phyloP scores from a whole-genome alignment of 1,284 basidiomycete genomes.

The Melampsora americana region DNA sequence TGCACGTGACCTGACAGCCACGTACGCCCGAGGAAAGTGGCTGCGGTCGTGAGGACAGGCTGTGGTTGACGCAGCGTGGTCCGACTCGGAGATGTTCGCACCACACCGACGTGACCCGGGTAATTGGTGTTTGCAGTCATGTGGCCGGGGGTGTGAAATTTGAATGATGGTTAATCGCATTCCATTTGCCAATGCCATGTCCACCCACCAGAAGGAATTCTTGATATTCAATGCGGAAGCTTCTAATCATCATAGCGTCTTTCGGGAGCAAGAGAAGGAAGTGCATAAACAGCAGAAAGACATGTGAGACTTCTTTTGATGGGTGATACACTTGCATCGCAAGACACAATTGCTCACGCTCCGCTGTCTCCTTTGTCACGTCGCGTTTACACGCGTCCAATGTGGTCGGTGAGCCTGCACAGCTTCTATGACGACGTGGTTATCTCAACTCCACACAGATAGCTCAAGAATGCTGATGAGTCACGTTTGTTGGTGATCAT shows the following conservation, averaged over 20 bases:
- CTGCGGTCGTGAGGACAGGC: neutral
- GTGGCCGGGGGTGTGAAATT: neutral
- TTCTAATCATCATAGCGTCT: neutral
- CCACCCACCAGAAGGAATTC: too few species aligned
- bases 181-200: neutral
- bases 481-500: neutral
- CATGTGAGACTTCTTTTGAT: conserved; percentile 13
- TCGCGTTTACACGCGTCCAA: too few species aligned
- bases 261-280: conserved; percentile 16
- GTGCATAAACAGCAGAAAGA: conserved; percentile 29
- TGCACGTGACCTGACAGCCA: conserved; percentile 4
- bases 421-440: too few species aligned
- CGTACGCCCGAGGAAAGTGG: neutral
- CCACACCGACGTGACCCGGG: neutral
- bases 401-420: too few species aligned
- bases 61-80: conserved; percentile 2
- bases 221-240: conserved; percentile 5
- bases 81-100: neutral
- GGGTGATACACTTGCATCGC: too few species aligned
- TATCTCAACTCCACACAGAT: too few species aligned
- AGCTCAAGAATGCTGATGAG: too few species aligned
- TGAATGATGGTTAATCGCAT: neutral
- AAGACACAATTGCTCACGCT: too few species aligned
- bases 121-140: neutral
- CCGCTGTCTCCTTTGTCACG: too few species aligned